Evolutionary conservation across 2,329 filamentous ascomycete species (phyloP), one percentile per base, ranked within the genome.

Genomic region (Penicillium oxalicum): DNA sequence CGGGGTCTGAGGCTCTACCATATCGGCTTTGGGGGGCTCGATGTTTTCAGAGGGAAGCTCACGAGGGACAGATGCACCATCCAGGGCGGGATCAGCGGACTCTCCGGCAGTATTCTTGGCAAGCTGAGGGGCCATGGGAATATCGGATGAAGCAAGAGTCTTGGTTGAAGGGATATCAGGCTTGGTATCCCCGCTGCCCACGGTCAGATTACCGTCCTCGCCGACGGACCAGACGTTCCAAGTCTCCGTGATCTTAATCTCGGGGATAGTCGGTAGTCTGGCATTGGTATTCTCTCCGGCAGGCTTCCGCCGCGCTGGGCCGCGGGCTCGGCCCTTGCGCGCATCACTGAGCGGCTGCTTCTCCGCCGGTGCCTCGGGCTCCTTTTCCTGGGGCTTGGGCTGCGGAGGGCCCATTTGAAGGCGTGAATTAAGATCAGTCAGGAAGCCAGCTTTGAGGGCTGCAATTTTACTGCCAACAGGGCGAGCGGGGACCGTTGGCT

Each of bases 401-500:
- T 78, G 81, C 58, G 88, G 84, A n/a, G 91, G 91, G 1, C 93
- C 93, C 33, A 95, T 73, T 63, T 89, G 85, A 27, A 98, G 76
- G 42, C 90, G 86, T 60, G 89, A 91, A 69, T 97, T 95, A 37
- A 98, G 74, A 63, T 97, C 91, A 39, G 84, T 90, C 78, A 98
- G 83, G 69, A 98, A 97, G 3, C 88, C 89, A 34, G 88, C 88
- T 70, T 95, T 90, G 29, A 98, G 74, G 25, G 88, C 87, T 12
- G 91, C 89, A 65, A 98, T 94, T 74, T 97, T 97, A 60, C 83
- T 81, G 8, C 88, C 88, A 38, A 79, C 78, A 2, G 90, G 88
- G 40, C 89, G 82, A 11, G 84, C 80, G 9, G 93, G 91, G 2
- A 97, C 80, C 0, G 83, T 80, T 4, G 93, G 91, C 66, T 96